Base-by-base conservation (phyloP, 2,329 filamentous ascomycete species). In the Daldinia eschscholtzii region DNA sequence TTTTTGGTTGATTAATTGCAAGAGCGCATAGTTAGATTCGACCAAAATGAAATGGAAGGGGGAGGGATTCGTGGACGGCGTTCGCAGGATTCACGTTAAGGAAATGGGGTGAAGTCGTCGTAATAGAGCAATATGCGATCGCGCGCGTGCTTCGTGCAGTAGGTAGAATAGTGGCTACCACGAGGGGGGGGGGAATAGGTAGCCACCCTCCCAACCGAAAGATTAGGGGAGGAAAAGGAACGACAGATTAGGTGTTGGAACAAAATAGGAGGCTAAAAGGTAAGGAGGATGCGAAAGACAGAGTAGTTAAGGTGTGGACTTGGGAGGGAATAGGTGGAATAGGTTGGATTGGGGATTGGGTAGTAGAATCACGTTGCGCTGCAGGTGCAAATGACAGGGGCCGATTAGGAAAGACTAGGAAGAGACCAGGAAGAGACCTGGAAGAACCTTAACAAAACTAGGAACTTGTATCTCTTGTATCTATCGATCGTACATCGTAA, bases 331-430 rank as follows among this genome's bases (percentile, higher is more conserved):
- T 23, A 50, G 44, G 26, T 20, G 53, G 20, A 39, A 55, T 23
- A 57, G 33, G 68, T 58, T 58, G 56, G 61, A 70, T 65, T 67
- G 75, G 73, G 52, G 56, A 58, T 68, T 65, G 70, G 75, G 74
- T 74, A 70, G 73, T 73, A 70, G 71, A 74, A 71, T 72, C 65
- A 71, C 70, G 72, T 73, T 72, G 72, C 61, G 72, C 68, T 74
- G 72, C 74, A 73, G 72, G 74, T 74, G 70, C 68, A 65, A 70
- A 68, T 53, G 53, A 52, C 63, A 70, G 61, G 64, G 68, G 62
- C 44, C 42, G 42, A 57, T 39, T 37, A 53, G 58, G 42, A 48
- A 60, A 60, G 57, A 60, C 57, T 50, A 55, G 6, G 20, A 37
- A 56, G 20, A 13, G 18, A 33, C 52, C 18, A 15, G 37, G 13